Percentiles rank a stretch among this genome's conserved stretches.
Evolutionary conservation across 2,329 filamentous ascomycete species (phyloP).

Genomic region (Trichoderma harzianum): DNA sequence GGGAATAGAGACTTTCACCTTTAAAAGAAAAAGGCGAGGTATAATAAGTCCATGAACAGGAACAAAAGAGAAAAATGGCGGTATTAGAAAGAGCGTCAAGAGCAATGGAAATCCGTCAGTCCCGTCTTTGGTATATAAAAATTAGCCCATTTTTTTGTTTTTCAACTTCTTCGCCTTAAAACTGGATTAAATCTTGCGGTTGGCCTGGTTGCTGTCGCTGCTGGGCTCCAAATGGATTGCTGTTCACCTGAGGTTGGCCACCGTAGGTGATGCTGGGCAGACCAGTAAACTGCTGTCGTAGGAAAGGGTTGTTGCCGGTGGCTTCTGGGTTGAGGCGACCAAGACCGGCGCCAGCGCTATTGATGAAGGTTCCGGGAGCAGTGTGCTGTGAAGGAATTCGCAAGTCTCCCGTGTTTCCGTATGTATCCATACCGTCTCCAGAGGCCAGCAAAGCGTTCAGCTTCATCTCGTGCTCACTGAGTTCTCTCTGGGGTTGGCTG

Average conservation of each 20-base stretch:
- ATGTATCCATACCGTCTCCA: conserved; percentile 94
- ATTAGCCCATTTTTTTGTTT: not conserved
- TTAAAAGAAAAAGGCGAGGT: not conserved
- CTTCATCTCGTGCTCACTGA: conserved; percentile 64
- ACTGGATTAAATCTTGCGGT: conserved; percentile 61
- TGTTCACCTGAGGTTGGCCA: conserved; percentile 43
- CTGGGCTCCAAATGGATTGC: conserved; percentile 57
- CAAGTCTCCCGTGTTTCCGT: conserved; percentile 93
- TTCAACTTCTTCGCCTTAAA: conserved; percentile 40
- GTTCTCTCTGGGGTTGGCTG: conserved; percentile 47
- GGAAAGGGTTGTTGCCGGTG: conserved; percentile 85
- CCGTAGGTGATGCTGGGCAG: conserved; percentile 60
- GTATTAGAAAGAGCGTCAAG: conserved; percentile 14
- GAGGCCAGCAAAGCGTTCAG: conserved; percentile 83
- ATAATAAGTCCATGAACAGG: conserved; percentile 1
- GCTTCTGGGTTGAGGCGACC: conserved; percentile 66
- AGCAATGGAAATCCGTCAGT: not conserved
- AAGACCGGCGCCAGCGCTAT: conserved; percentile 82
- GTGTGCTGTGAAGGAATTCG: conserved; percentile 97
- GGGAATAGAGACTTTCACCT: conserved; percentile 1
- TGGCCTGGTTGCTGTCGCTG: conserved; percentile 48
- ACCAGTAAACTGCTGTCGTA: conserved; percentile 79
- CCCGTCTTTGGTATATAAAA: conserved; percentile 6
- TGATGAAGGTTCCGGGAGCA: conserved; percentile 92
- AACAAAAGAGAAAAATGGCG: not conserved